Evolutionary conservation across 768 basidiomycete species (phyloP).

Genomic region (Mycena alexandri): DNA sequence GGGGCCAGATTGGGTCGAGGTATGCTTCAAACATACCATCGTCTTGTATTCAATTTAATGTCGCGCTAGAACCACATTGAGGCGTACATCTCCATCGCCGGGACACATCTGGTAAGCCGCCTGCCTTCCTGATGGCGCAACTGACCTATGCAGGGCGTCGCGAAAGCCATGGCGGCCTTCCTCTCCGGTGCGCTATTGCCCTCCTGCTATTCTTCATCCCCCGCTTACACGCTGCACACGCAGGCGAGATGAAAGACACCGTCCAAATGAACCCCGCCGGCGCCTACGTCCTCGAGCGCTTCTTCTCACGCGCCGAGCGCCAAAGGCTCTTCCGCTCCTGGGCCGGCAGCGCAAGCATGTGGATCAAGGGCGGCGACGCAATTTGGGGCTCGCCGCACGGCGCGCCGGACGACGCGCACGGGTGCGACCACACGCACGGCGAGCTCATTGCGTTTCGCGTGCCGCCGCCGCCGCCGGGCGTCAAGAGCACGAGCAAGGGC

Average conservation of each 20-base stretch:
- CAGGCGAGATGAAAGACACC: slow-evolving; percentile 89
- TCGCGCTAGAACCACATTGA: slow-evolving; percentile 82
- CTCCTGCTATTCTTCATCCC: not conserved
- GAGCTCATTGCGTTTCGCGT: slow-evolving; percentile 84
- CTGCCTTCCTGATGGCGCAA: not conserved
- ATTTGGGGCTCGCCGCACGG: slow-evolving; percentile 84
- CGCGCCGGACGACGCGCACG: slow-evolving; percentile 83
- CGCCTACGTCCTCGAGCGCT: slow-evolving; percentile 84
- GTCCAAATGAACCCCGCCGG: slow-evolving; percentile 88
- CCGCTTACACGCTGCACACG: not conserved
- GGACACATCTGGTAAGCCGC: slow-evolving; percentile 80
- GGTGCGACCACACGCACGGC: slow-evolving; percentile 76
- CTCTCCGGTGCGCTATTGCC: slow-evolving; percentile 70
- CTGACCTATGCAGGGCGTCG: slow-evolving; percentile 70
- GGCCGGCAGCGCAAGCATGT: slow-evolving; percentile 95
- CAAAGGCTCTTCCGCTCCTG: slow-evolving; percentile 93
- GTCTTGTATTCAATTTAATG: slow-evolving; percentile 13
- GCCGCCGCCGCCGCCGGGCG: slow-evolving; percentile 32
- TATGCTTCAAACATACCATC: slow-evolving; percentile 44
- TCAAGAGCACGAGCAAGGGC: slow-evolving; percentile 36
- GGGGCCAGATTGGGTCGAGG: slow-evolving; percentile 93
- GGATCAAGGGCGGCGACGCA: slow-evolving; percentile 91
- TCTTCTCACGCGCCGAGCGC: slow-evolving; percentile 92
- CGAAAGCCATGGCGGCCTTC: slow-evolving; percentile 96
- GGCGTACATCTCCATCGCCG: slow-evolving; percentile 85